Conservation (phyloP, 2,329 filamentous ascomycete genomes). For the Penicillium aurantiogriseum region DNA sequence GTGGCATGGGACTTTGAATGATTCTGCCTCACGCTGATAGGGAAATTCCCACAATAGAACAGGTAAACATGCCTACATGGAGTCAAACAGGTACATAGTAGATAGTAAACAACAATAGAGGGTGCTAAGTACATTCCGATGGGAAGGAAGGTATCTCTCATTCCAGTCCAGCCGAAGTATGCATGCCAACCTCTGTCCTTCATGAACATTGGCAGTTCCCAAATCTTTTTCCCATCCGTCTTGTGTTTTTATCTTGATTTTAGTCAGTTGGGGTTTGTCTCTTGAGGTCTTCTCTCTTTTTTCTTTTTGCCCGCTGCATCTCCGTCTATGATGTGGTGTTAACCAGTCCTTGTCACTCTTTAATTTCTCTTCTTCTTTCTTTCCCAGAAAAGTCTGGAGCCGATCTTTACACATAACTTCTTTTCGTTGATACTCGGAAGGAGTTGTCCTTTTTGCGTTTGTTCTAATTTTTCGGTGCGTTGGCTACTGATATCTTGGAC, state of each 20-base stretch:
- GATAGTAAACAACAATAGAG: not conserved
- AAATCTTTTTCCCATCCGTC: not conserved
- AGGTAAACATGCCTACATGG: not conserved
- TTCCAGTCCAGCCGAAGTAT: constrained; percentile 7
- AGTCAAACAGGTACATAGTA: not conserved
- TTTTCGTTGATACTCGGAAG: not conserved
- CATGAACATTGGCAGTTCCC: not conserved
- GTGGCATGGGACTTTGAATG: not conserved
- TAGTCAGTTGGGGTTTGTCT: not conserved
- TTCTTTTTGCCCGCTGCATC: not conserved
- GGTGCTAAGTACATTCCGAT: not conserved
- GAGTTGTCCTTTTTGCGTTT: not conserved
- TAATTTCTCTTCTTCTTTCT: not conserved
- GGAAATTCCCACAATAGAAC: too few species aligned
- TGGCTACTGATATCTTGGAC: not conserved
- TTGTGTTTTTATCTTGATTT: not conserved
- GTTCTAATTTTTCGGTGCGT: not conserved
- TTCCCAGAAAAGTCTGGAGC: constrained; percentile 10
- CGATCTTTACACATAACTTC: constrained; percentile 17
- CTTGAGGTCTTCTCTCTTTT: not conserved
- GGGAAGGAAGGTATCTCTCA: constrained; percentile 3
- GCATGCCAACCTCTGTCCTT: not conserved
- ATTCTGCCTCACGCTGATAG: not conserved
- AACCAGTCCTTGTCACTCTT: constrained; percentile 6
- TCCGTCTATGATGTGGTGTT: constrained; percentile 3